Percentiles rank a stretch among this genome's conserved stretches.
Conservation (phyloP, 371 early-diverging fungal genomes). For the Mucor indicus region DNA sequence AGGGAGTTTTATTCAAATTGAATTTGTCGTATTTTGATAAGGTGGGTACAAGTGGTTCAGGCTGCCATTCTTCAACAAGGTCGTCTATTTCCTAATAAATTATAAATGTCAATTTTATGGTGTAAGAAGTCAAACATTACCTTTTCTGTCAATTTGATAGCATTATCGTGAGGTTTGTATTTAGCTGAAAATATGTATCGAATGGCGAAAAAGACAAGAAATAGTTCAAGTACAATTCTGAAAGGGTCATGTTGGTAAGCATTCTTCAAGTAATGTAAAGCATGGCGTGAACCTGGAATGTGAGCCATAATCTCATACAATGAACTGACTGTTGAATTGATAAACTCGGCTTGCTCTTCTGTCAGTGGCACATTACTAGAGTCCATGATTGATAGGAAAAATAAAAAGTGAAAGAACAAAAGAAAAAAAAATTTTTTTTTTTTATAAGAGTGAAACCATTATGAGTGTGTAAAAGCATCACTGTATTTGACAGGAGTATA, state of each 20-base stretch:
- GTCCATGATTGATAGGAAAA: conserved; percentile 14
- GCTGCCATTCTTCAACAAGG: conserved; percentile 94
- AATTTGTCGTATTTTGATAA: conserved; percentile 69
- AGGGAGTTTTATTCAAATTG: conserved; percentile 77
- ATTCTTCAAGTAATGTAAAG: conserved; percentile 80
- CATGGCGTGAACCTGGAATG: conserved; percentile 78
- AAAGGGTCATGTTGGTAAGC: conserved; percentile 97
- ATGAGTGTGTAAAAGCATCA: no score
- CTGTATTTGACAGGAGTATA: no score
- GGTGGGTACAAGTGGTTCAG: conserved; percentile 90
- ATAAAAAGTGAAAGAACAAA: no score
- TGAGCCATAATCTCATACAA: conserved; percentile 36
- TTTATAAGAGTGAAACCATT: no score
- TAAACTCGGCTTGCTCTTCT: conserved; percentile 37
- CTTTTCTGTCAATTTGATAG: conserved; percentile 83
- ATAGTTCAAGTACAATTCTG: conserved; percentile 84
- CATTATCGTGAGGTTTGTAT: conserved; percentile 81
- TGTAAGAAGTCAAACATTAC: conserved; percentile 25
- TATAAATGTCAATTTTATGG: no score
- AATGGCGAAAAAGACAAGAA: conserved; percentile 84
- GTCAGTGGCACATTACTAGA: not conserved
- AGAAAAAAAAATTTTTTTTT: no score
- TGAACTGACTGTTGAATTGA: conserved; percentile 45
- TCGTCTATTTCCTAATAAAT: conserved; percentile 60
- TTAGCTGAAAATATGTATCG: conserved; percentile 86